phyloP scores from a whole-genome alignment of 257 asterid species.

The Salvia rosmarinus region DNA sequence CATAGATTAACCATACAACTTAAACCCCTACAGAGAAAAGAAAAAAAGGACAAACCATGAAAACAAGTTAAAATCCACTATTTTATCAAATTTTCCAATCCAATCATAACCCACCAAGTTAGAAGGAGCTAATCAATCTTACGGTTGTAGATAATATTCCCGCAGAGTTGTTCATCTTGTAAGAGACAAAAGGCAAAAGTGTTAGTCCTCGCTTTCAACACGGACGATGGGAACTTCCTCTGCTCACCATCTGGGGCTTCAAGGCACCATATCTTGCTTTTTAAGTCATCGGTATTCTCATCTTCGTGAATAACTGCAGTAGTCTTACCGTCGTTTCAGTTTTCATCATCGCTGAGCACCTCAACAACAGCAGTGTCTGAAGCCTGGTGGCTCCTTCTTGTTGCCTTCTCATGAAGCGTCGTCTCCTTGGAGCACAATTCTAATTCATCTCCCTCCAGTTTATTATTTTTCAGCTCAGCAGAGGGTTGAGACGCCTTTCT shows the following conservation, averaged over 20 bases:
- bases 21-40: no score
- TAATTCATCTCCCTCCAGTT: background rate
- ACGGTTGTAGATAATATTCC: background rate
- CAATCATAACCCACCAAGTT: background rate
- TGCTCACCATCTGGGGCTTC: slow-evolving; percentile 37
- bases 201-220: no score
- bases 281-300: slow-evolving; percentile 22
- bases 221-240: slow-evolving; percentile 29
- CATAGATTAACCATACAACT: no score
- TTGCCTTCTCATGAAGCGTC: background rate
- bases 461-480: background rate
- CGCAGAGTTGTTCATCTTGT: background rate
- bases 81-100: no score
- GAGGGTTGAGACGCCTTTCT: background rate
- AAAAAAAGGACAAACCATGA: no score
- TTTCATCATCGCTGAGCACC: slow-evolving; percentile 34
- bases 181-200: background rate
- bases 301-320: background rate
- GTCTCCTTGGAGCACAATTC: background rate
- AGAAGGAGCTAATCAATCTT: background rate
- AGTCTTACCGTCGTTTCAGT: background rate
- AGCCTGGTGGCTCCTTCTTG: slow-evolving; percentile 20
- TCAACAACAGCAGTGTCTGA: slow-evolving; percentile 16
- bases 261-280: slow-evolving; percentile 37
- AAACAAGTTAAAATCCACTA: no score